Conservation (phyloP, 225 moss, liverwort and hornwort species). For the Marchantia polymorpha region DNA sequence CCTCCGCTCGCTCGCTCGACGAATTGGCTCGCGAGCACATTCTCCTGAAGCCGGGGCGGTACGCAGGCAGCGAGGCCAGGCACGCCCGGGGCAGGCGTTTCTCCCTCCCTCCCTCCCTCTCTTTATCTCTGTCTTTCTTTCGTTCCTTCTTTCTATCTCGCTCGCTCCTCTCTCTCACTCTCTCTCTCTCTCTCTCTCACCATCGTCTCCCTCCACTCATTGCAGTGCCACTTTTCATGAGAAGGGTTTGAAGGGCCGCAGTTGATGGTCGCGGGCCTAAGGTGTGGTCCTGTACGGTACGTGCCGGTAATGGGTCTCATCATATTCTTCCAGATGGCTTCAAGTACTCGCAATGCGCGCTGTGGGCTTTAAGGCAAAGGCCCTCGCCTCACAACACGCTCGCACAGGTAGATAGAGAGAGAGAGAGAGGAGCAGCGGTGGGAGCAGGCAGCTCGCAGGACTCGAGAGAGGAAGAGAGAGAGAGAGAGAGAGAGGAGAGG, state of each 20-base stretch:
- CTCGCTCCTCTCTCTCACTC: too few species aligned
- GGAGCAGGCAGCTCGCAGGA: too few species aligned
- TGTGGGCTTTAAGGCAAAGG: neutral
- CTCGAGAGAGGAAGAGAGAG: neutral
- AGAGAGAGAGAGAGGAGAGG: neutral
- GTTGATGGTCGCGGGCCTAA: neutral
- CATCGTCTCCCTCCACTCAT: neutral
- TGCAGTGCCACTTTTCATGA: neutral
- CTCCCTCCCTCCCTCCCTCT: neutral
- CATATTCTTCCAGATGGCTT: neutral
- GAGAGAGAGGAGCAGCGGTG: neutral
- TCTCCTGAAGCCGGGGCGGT: neutral
- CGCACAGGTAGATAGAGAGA: neutral
- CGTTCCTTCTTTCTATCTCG: neutral
- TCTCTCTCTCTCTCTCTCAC: neutral
- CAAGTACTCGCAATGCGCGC: neutral
- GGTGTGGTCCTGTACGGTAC: neutral
- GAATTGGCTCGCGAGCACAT: neutral
- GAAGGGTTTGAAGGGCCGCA: neutral
- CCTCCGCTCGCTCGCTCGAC: too few species aligned
- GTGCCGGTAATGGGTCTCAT: neutral
- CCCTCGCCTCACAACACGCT: neutral
- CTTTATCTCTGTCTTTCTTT: neutral
- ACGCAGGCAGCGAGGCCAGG: neutral
- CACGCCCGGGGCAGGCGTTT: too few species aligned